These are phyloP conservation scores for Suillus tomentosus DNA, from an alignment of 768 basidiomycete genomes.

Conservation along the genomic window DNA sequence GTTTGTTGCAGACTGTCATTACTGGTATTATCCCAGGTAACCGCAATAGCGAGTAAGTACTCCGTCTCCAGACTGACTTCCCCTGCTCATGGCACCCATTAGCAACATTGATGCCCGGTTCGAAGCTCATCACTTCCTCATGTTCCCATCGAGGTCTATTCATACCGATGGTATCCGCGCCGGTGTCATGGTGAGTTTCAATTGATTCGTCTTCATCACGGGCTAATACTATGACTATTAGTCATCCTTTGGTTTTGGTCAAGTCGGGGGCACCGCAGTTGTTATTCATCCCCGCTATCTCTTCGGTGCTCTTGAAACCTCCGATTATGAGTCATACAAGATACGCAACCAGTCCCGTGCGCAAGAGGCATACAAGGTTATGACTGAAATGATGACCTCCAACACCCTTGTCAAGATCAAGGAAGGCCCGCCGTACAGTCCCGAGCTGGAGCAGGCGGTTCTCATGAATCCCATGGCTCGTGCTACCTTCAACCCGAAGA, in stretches of 20 bases:
- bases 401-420: conserved; percentile 95
- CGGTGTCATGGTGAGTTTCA: conserved; percentile 71
- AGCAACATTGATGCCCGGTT: conserved; percentile 95
- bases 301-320: conserved; percentile 79
- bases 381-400: conserved; percentile 95
- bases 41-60: conserved; percentile 89
- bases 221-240: conserved; percentile 29
- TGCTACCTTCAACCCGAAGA: conserved; percentile 79
- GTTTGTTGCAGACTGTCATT: conserved; percentile 82
- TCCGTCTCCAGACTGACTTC: neutral
- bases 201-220: neutral
- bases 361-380: conserved; percentile 78
- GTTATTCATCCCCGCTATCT: conserved; percentile 91
- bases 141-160: conserved; percentile 98
- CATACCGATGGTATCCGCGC: conserved; percentile 91
- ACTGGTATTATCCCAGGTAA: conserved; percentile 93
- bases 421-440: conserved; percentile 85
- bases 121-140: conserved; percentile 82
- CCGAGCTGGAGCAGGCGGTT: conserved; percentile 84
- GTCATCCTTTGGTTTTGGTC: conserved; percentile 98
- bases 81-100: conserved; percentile 12
- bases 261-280: conserved; percentile 92
- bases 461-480: conserved; percentile 92
- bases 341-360: conserved; percentile 65
- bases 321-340: conserved; percentile 78